Evolutionary conservation across 768 basidiomycete genomes (phyloP).

Genomic region (Lactifluus piperatus): DNA sequence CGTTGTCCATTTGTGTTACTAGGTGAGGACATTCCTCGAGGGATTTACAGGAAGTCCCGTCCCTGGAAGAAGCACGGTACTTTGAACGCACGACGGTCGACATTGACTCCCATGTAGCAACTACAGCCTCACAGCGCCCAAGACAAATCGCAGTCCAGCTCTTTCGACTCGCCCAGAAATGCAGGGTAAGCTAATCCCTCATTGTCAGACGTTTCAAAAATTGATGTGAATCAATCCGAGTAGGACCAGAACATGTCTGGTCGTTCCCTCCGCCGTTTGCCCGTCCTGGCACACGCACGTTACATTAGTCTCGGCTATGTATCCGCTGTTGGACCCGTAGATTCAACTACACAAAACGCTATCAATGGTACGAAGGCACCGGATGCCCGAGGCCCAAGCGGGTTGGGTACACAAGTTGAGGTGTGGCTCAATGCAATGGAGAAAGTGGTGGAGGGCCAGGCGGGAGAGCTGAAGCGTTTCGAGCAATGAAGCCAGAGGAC

Average conservation of each 20-base stretch:
- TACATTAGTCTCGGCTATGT: slow-evolving; percentile 45
- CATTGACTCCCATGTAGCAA: slow-evolving; percentile 27
- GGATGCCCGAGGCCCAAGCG: slow-evolving; percentile 1
- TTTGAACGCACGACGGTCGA: slow-evolving; percentile 32
- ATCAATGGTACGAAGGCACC: background rate
- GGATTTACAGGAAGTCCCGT: slow-evolving; percentile 47
- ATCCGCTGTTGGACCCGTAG: background rate
- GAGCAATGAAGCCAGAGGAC: slow-evolving; percentile 12
- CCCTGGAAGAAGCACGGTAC: slow-evolving; percentile 51
- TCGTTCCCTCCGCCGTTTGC: slow-evolving; percentile 83
- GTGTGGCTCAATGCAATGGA: slow-evolving; percentile 84
- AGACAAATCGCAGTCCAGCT: slow-evolving; percentile 50
- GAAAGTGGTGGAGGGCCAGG: slow-evolving; percentile 54
- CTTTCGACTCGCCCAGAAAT: slow-evolving; percentile 61
- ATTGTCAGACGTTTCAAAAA: background rate
- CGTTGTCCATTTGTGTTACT: slow-evolving; percentile 22
- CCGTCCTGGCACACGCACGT: slow-evolving; percentile 83
- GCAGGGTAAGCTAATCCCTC: slow-evolving; percentile 48
- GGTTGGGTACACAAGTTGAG: slow-evolving; percentile 39
- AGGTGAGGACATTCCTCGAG: background rate
- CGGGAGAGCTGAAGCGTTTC: slow-evolving; percentile 43
- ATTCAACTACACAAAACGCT: background rate
- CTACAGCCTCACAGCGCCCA: slow-evolving; percentile 32
- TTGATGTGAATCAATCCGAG: background rate
- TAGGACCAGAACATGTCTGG: slow-evolving; percentile 84